Evolutionary conservation across 2,329 filamentous ascomycete species (phyloP).

Genomic region (Tolypocladium paradoxum): DNA sequence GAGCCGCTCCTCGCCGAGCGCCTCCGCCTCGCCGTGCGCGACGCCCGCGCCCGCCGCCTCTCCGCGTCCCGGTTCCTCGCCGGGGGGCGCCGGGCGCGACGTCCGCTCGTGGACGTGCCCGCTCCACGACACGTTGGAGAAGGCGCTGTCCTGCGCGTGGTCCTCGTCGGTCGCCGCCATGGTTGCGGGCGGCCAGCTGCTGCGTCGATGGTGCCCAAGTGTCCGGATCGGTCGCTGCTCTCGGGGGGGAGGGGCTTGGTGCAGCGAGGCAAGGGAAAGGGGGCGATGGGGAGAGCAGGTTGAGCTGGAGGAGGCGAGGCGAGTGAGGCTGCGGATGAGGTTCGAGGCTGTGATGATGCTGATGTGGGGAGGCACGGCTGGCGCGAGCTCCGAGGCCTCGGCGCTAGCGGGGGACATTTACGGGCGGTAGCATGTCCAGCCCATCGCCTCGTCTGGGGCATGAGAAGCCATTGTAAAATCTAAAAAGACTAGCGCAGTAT

Average conservation of each 20-base stretch:
- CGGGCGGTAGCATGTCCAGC: neutral
- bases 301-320: too few relatives aligned
- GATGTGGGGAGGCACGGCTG: slow-evolving; percentile 1
- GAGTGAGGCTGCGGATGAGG: neutral
- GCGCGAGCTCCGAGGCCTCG: neutral
- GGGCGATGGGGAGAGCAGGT: too few relatives aligned
- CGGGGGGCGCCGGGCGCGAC: slow-evolving; percentile 6
- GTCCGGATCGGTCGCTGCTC: too few relatives aligned
- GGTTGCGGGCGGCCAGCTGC: neutral
- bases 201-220: neutral
- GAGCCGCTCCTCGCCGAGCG: too few relatives aligned
- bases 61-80: slow-evolving; percentile 18
- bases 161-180: slow-evolving; percentile 43
- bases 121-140: slow-evolving; percentile 74
- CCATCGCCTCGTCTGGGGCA: neutral
- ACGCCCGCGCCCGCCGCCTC: slow-evolving; percentile 35
- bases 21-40: slow-evolving; percentile 47
- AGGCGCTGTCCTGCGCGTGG: slow-evolving; percentile 46
- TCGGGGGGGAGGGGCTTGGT: neutral
- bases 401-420: neutral
- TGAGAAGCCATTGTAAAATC: too few relatives aligned
- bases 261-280: neutral
- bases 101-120: slow-evolving; percentile 38
- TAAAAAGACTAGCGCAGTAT: too few relatives aligned
- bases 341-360: slow-evolving; percentile 2